phyloP scores from a whole-genome alignment of 140 eudicot genomes.

The Flaveria floridana region DNA sequence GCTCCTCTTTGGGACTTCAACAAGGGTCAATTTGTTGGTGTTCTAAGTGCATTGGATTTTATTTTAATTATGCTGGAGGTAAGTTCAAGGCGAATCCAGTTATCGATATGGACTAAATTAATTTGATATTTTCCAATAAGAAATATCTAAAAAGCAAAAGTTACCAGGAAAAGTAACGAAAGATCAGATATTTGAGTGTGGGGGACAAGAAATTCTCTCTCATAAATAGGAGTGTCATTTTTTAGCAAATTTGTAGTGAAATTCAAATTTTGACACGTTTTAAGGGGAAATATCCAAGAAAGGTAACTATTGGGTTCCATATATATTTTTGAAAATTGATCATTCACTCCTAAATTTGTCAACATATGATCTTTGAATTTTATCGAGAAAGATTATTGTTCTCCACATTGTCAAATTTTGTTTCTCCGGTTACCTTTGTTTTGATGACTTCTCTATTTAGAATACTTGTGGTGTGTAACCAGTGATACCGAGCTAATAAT shows the following conservation, averaged over 20 bases:
- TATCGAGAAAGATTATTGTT: neutral
- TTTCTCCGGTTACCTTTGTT: neutral
- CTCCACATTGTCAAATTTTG: neutral
- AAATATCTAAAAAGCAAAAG: neutral
- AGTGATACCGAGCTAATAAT: slow-evolving; percentile 4
- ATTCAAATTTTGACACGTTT: neutral
- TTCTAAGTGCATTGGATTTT: slow-evolving; percentile 92
- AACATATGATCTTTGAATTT: neutral
- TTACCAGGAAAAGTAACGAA: neutral
- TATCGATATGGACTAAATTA: slow-evolving; percentile 19
- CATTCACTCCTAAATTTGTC: neutral
- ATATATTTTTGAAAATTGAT: neutral
- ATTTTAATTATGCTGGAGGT: slow-evolving; percentile 92
- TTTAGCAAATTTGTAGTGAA: neutral
- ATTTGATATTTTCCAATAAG: neutral
- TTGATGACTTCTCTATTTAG: neutral
- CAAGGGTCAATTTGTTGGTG: slow-evolving; percentile 84
- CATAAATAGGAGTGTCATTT: neutral
- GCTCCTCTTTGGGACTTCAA: slow-evolving; percentile 92
- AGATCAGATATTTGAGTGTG: neutral
- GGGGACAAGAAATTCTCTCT: neutral
- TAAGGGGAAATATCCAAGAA: neutral
- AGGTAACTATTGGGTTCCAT: neutral
- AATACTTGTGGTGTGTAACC: neutral
- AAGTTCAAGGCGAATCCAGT: slow-evolving; percentile 31